Base-by-base conservation (phyloP, 805 yeast species). In the Kuraishia molischiana region DNA sequence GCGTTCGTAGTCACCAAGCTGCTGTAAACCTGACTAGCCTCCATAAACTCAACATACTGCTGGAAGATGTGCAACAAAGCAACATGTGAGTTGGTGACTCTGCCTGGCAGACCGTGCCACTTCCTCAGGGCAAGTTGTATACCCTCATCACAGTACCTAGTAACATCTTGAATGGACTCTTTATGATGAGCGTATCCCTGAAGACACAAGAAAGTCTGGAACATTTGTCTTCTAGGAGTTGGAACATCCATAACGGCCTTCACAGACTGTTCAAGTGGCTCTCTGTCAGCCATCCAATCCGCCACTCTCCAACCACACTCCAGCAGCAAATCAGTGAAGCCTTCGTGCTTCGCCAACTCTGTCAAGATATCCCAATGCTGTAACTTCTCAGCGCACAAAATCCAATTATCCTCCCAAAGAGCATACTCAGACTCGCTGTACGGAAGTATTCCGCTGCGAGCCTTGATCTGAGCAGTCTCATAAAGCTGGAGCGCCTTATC, bases 301-400 rank as follows among this genome's bases (percentile, higher is more conserved):
- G 98, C 97, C 29, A 92, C 95, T 52, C 99, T 72, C 99, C 99
- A 92, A 29, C 97, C 98, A 69, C 98, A 94, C 57, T 92, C 99
- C n/a, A 92, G 66, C 19, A 94, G 62, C 45, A 92, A 66, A 52
- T 92, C 98, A 0, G 97, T 87, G 54, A 90, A 94, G 0, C 97
- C 97, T 65, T 94, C 99, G 52, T 94, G 97, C 49, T 90, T 87
- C 2, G 98, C 97, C 22, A 94, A 67, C 51, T 92, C 99, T 0
- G 98, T 90, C 41, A 92, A 66, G 35, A 92, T 81, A 53, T 92
- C 98, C 99, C 99, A 92, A 46, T 92, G 97, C 54, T 92, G 98
- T 30, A 92, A 65, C 56, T 90, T 90, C 54, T 92, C 97, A 3
- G 98, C 95, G 65, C 98, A 89, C 29, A 85, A 62, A 40, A 92